These are phyloP conservation scores for Wickerhamiella infanticola DNA, from an alignment of 1,139 yeast species.

Conservation along the genomic window DNA sequence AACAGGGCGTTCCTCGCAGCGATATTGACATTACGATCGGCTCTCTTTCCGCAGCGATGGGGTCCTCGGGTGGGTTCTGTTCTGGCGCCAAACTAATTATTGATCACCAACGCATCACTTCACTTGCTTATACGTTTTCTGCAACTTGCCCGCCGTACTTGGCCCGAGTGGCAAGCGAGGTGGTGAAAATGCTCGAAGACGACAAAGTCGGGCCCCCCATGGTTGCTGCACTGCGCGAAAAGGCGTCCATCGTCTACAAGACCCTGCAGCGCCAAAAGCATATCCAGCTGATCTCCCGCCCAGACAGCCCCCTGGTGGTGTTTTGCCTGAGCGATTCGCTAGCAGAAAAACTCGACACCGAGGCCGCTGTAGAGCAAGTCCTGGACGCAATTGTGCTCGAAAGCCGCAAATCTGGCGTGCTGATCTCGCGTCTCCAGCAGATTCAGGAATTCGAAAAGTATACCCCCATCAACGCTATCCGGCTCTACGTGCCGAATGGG, in stretches of 20 bases:
- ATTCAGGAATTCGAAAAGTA: conserved; percentile 61
- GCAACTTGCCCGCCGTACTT: conserved; percentile 92
- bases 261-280: conserved; percentile 26
- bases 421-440: conserved; percentile 55
- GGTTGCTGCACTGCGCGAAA: conserved; percentile 24
- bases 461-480: conserved; percentile 62
- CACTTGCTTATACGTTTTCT: conserved; percentile 80
- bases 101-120: conserved; percentile 82
- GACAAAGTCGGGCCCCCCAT: conserved; percentile 13
- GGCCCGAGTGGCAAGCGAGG: conserved; percentile 56
- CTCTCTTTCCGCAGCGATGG: conserved; percentile 66
- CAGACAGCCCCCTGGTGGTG: conserved; percentile 53
- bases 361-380: conserved; percentile 15
- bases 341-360: conserved; percentile 29
- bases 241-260: conserved; percentile 26
- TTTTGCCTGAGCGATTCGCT: conserved; percentile 29
- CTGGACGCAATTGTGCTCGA: conserved; percentile 15
- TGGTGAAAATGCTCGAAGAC: conserved; percentile 24
- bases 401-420: conserved; percentile 35
- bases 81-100: conserved; percentile 76
- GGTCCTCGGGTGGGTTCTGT: conserved; percentile 92
- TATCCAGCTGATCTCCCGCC: conserved; percentile 41
- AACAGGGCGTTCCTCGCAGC: conserved; percentile 43
- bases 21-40: conserved; percentile 73
- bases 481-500: conserved; percentile 43